Evolutionary conservation across 2,329 filamentous ascomycete species (phyloP), one percentile per base, ranked within the genome.

Genomic region (Coniochaeta sp.): DNA sequence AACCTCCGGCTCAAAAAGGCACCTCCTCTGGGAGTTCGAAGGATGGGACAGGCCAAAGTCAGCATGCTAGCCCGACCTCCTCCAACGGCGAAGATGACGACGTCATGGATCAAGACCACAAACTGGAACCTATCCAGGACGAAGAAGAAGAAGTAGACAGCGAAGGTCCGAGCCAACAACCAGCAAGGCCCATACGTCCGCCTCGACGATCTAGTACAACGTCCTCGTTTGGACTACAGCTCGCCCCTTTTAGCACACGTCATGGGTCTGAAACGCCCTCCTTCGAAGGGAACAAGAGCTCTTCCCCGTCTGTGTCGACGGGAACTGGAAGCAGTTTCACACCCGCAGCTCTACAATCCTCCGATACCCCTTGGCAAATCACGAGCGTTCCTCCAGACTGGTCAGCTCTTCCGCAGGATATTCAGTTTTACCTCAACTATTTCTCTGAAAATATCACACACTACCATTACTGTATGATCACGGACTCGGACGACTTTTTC

Each of bases 381-480:
- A 65, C 67, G 7, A 63, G 66, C 9, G 68, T 67, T 38, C 70
- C 67, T 44, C 69, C 72, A 28, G 81, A 86, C 65, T 84, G 82
- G 80, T 76, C 79, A 9, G 78, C 85, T 66, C 76, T 91, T 9
- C 80, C 87, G 1, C 78, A 81, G 11, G 90, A 96, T 67, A 73
- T 96, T 54, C 87, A 88, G 61, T 89, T 86, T 69, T 93, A 95
- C 70, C 78, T 98, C 19, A 79, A 84, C 40, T 96, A 92, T 73
- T 93, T 90, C 68, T 82, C 82, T 66, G 85, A 91, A 57, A 86
- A 92, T 66, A 83, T 98, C 62, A 91, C 86, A 0, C 81, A 89
- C 69, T 87, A 90, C 65, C 92, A 96, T 73, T 98, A 96, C 71
- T 88, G 89, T 58, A 77, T 96, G 66, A 86, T 89, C 63, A 81